Evolutionary conservation across 768 basidiomycete species (phyloP).

Genomic region (Mycena leptocephala): DNA sequence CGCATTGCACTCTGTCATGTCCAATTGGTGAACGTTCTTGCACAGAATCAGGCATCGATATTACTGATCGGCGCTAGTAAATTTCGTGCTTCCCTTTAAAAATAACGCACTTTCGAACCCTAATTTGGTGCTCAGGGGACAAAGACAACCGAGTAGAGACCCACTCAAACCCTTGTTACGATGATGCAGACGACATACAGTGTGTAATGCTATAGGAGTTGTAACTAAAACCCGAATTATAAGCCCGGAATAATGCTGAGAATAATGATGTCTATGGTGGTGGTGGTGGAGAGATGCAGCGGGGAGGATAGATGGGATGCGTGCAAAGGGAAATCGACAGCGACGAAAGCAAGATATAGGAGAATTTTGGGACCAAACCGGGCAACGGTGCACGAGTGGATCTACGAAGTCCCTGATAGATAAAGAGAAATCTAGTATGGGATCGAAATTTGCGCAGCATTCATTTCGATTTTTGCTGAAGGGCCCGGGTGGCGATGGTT

Average conservation of each 20-base stretch:
- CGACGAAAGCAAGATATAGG: conserved; percentile 26
- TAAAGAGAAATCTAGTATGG: conserved; percentile 20
- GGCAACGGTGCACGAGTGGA: conserved; percentile 12
- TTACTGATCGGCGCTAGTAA: conserved; percentile 8
- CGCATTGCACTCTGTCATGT: too few species aligned
- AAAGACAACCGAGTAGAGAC: not conserved
- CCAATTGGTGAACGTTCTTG: not conserved
- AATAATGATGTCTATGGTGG: conserved; percentile 32
- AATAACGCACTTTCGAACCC: conserved; percentile 2
- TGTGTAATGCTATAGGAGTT: conserved; percentile 29
- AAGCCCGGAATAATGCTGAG: conserved; percentile 16
- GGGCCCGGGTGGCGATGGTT: not conserved
- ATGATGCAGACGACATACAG: conserved; percentile 28
- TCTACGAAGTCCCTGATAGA: conserved; percentile 34
- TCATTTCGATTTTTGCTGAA: conserved; percentile 37
- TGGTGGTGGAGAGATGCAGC: not conserved
- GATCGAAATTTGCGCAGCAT: not conserved
- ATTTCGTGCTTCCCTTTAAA: not conserved
- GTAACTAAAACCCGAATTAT: conserved; percentile 24
- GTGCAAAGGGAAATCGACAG: conserved; percentile 3
- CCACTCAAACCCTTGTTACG: conserved; percentile 24
- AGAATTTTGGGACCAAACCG: conserved; percentile 18
- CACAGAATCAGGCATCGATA: not conserved
- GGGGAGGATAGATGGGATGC: not conserved
- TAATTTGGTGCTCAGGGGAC: not conserved